phyloP scores from a whole-genome alignment of 257 asterid species.

The Leonotis leonurus region DNA sequence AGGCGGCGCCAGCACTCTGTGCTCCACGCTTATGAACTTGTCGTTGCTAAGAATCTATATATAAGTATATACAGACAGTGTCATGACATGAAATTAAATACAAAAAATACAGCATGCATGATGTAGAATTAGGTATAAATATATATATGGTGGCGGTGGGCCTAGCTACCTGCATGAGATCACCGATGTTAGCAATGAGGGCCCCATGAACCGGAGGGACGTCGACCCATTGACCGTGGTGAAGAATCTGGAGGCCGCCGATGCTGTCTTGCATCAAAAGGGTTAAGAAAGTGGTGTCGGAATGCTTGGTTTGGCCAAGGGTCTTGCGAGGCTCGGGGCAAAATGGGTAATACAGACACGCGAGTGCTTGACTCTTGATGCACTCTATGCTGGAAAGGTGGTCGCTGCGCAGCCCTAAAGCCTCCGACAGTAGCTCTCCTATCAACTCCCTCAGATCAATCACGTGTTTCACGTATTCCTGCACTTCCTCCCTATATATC shows the following conservation, averaged over 20 bases:
- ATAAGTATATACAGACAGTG: no score
- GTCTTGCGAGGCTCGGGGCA: slow-evolving; percentile 38
- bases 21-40: slow-evolving; percentile 35
- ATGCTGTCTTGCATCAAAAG: slow-evolving; percentile 23
- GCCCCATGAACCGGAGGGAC: slow-evolving; percentile 26
- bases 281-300: slow-evolving; percentile 27
- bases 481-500: slow-evolving; percentile 2
- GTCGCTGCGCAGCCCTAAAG: slow-evolving; percentile 22
- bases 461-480: slow-evolving; percentile 24
- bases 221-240: slow-evolving; percentile 24
- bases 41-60: slow-evolving; percentile 31
- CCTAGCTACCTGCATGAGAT: slow-evolving; percentile 38
- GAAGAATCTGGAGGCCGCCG: slow-evolving; percentile 36
- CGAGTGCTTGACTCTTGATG: slow-evolving; percentile 28
- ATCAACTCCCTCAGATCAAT: slow-evolving; percentile 17
- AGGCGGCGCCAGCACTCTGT: slow-evolving; percentile 29
- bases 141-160: no score
- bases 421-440: slow-evolving; percentile 29
- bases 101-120: no score
- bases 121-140: no score
- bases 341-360: slow-evolving; percentile 25
- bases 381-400: slow-evolving; percentile 24
- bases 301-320: slow-evolving; percentile 28
- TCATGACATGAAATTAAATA: no score
- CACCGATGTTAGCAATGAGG: slow-evolving; percentile 30